Percentiles rank a stretch among this genome's conserved stretches.
Evolutionary conservation across 2,329 filamentous ascomycete genomes (phyloP).

Genomic region (Chaetomium strumarium): DNA sequence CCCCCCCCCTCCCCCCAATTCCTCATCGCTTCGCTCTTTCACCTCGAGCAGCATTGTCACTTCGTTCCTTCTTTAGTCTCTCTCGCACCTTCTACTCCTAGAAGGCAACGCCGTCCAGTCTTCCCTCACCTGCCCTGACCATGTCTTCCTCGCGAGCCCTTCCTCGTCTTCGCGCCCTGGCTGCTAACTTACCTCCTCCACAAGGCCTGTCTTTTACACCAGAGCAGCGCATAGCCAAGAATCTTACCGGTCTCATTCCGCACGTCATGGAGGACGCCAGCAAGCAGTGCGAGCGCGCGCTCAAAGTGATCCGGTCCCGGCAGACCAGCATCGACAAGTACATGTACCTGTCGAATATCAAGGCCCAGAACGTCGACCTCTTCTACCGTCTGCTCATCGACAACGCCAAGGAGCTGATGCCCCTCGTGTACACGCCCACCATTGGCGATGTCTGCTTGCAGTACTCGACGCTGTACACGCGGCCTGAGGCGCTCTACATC

Average conservation of each 20-base stretch:
- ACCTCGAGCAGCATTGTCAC: too few relatives aligned
- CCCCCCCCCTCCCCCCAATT: not conserved
- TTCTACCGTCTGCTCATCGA: constrained; percentile 79
- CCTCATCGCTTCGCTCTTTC: not conserved
- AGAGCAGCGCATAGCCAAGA: constrained; percentile 57
- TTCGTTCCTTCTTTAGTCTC: too few relatives aligned
- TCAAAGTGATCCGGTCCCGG: constrained; percentile 68
- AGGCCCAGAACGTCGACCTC: constrained; percentile 70
- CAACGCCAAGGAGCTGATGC: constrained; percentile 72
- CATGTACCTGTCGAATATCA: constrained; percentile 71
- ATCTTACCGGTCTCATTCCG: constrained; percentile 60
- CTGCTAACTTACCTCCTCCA: constrained; percentile 15
- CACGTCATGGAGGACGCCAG: constrained; percentile 57
- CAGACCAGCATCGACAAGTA: constrained; percentile 73
- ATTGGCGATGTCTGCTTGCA: constrained; percentile 95
- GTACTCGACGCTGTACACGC: constrained; percentile 93
- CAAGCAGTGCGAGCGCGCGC: constrained; percentile 58
- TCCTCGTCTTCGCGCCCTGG: constrained; percentile 12
- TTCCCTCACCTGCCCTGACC: not conserved
- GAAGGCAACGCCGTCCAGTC: not conserved
- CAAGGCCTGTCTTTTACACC: constrained; percentile 59
- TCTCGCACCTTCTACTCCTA: too few relatives aligned
- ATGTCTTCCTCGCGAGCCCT: constrained; percentile 1
- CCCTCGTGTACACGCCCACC: constrained; percentile 80
- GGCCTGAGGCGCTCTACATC: constrained; percentile 92